Conservation (phyloP, 2,329 filamentous ascomycete genomes). For the Alternaria arbusti region DNA sequence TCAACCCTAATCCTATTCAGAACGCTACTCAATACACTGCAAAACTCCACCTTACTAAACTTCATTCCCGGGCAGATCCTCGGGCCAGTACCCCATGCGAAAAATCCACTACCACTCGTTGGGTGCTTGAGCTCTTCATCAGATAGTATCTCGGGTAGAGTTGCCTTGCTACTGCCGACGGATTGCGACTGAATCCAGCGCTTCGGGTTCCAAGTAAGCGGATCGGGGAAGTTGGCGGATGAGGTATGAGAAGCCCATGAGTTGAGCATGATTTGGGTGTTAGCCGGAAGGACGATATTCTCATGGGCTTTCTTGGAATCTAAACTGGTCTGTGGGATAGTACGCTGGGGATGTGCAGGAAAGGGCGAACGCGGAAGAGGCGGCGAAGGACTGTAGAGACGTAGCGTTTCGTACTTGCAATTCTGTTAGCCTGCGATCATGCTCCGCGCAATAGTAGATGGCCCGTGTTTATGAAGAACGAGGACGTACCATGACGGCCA, state of each 20-base stretch:
- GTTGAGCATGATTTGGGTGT: constrained; percentile 22
- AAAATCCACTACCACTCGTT: constrained; percentile 34
- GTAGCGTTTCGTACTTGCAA: constrained; percentile 36
- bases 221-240: constrained; percentile 30
- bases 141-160: not conserved
- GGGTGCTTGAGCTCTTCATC: constrained; percentile 12
- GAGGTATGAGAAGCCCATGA: constrained; percentile 37
- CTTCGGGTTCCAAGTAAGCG: constrained; percentile 37
- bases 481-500: constrained; percentile 56
- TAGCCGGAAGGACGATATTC: constrained; percentile 15
- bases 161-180: not conserved
- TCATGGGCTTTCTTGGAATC: not conserved
- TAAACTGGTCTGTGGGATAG: constrained; percentile 3
- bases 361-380: constrained; percentile 19
- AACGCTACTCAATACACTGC: constrained; percentile 50
- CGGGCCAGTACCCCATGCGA: constrained; percentile 59
- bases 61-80: constrained; percentile 61
- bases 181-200: constrained; percentile 38
- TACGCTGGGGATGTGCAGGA: not conserved
- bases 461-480: not conserved
- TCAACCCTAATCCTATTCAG: constrained; percentile 14
- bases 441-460: not conserved
- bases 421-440: not conserved
- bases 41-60: constrained; percentile 64
- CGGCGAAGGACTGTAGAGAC: constrained; percentile 30